A percentile compares a stretch with the other conserved stretches of the same genome.
Evolutionary conservation across 352 stramenopile genomes (phyloP).

Genomic region (Pythium vanterpoolii): DNA sequence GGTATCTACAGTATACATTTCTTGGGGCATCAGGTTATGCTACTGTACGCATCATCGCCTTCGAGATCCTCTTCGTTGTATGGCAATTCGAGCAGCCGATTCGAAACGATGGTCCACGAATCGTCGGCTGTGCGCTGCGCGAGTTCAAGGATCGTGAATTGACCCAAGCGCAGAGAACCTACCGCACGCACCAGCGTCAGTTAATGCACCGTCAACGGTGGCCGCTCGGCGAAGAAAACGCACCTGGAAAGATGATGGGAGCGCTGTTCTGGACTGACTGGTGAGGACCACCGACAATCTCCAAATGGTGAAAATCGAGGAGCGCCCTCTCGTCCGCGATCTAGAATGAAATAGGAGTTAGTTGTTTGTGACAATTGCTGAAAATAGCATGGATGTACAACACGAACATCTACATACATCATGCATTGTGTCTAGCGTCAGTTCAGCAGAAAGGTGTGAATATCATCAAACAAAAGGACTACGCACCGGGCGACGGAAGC

Average conservation of each 20-base stretch:
- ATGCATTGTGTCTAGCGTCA: background rate
- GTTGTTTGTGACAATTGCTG: background rate
- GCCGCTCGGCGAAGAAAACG: background rate
- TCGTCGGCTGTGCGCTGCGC: constrained; percentile 45
- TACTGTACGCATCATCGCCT: background rate
- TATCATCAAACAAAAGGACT: background rate
- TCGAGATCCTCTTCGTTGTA: constrained; percentile 11
- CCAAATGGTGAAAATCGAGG: constrained; percentile 29
- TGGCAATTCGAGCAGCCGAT: constrained; percentile 14
- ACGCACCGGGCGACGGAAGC: constrained; percentile 34
- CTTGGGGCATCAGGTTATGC: too few relatives aligned
- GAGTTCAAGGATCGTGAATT: constrained; percentile 75
- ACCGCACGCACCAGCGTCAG: background rate
- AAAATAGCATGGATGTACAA: background rate
- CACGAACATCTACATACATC: background rate
- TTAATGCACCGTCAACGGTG: background rate
- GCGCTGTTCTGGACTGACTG: constrained; percentile 37
- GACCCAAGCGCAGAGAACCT: constrained; percentile 65
- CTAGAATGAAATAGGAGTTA: background rate
- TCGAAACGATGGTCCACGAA: constrained; percentile 42
- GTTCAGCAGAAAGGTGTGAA: background rate
- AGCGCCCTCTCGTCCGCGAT: background rate
- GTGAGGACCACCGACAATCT: constrained; percentile 58
- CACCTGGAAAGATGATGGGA: constrained; percentile 66
- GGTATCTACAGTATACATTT: background rate